phyloP scores from a whole-genome alignment of 2,329 filamentous ascomycete genomes.

The Aspergillus aculeatinus region DNA sequence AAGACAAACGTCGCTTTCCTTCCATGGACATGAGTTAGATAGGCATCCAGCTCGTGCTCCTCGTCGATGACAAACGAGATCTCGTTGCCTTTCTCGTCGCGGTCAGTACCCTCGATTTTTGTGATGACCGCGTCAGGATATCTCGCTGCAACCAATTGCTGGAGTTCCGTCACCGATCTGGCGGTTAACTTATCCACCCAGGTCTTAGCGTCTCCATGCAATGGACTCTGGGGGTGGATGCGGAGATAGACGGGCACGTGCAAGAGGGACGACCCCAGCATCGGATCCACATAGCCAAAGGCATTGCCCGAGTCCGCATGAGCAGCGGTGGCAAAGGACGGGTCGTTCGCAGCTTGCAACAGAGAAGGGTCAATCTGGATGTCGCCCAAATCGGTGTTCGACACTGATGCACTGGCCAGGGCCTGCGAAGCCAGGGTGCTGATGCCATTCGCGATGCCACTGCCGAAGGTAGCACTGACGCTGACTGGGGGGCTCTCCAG shows the following conservation, averaged over 20 bases:
- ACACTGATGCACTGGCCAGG: constrained; percentile 42
- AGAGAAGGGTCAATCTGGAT: constrained; percentile 65
- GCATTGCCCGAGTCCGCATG: constrained; percentile 33
- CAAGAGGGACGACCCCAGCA: constrained; percentile 31
- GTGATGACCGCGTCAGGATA: constrained; percentile 60
- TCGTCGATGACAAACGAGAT: constrained; percentile 65
- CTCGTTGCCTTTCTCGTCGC: constrained; percentile 59
- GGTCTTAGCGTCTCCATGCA: constrained; percentile 47
- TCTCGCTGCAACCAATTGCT: constrained; percentile 60
- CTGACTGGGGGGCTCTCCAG: constrained; percentile 24
- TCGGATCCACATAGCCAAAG: constrained; percentile 40
- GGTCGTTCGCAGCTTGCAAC: constrained; percentile 56
- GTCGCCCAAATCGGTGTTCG: constrained; percentile 46
- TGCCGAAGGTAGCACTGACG: constrained; percentile 21
- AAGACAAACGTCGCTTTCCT: constrained; percentile 57
- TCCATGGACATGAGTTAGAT: constrained; percentile 63
- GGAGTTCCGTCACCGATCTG: constrained; percentile 61
- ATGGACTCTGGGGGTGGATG: constrained; percentile 63
- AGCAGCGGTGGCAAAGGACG: constrained; percentile 33
- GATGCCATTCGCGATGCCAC: constrained; percentile 41
- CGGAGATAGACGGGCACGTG: constrained; percentile 66
- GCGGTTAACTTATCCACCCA: constrained; percentile 66
- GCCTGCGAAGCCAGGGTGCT: constrained; percentile 46
- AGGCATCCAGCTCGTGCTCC: constrained; percentile 70
- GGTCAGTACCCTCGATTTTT: constrained; percentile 66